phyloP scores from a whole-genome alignment of 495 filamentous ascomycete species.

The Aspergillus taichungensis region DNA sequence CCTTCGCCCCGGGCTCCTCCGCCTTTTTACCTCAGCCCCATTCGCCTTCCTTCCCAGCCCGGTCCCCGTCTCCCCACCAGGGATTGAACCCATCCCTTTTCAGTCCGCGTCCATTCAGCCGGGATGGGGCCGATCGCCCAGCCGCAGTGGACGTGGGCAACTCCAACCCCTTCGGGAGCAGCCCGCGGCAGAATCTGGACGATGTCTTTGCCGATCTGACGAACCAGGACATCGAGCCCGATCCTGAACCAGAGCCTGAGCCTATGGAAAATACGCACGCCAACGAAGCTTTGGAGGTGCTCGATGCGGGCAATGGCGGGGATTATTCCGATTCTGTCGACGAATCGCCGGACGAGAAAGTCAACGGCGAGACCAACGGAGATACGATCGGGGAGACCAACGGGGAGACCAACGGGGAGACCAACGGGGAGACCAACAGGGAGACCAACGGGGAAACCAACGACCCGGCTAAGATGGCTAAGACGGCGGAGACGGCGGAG shows the following conservation, averaged over 20 bases:
- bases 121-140: conserved; percentile 16
- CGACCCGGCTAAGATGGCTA: conserved; percentile 3
- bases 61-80: conserved; percentile 30
- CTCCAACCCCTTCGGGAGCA: conserved; percentile 28
- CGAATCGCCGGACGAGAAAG: conserved; percentile 6
- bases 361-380: conserved; percentile 4
- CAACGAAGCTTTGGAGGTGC: conserved; percentile 36
- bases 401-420: conserved; percentile 4
- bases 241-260: conserved; percentile 17
- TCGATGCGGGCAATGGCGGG: conserved; percentile 33
- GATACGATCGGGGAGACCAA: conserved; percentile 6
- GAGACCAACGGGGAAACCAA: conserved; percentile 10
- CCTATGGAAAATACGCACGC: conserved; percentile 40
- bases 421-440: conserved; percentile 4
- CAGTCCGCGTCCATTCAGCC: conserved; percentile 30
- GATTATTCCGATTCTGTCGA: conserved; percentile 12
- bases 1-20: conserved; percentile 31
- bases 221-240: conserved; percentile 35
- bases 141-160: conserved; percentile 18
- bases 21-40: conserved; percentile 34
- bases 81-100: conserved; percentile 33
- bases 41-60: conserved; percentile 34
- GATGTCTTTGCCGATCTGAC: conserved; percentile 42
- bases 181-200: conserved; percentile 35
- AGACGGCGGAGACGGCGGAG: no score